Conservation (phyloP, 441 rosid genomes). For the Populus tomentosa region DNA sequence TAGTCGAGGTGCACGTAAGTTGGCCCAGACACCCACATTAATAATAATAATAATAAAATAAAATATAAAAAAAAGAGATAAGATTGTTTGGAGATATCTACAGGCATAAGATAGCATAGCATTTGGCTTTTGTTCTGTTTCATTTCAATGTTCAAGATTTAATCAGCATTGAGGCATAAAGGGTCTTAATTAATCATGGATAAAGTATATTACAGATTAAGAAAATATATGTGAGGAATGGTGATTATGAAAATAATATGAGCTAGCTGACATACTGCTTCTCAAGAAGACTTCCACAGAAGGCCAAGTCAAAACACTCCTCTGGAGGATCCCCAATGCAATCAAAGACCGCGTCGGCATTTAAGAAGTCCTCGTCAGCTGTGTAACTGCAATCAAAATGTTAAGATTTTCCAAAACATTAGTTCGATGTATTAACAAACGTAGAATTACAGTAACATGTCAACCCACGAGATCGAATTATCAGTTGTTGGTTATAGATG, state of each 20-base stretch:
- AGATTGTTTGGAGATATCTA: not conserved
- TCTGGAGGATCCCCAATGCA: constrained; percentile 97
- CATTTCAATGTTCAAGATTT: not conserved
- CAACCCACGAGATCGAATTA: not conserved
- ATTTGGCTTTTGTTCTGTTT: not conserved
- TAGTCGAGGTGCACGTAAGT: rapidly evolving
- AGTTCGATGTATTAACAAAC: too few relatives aligned
- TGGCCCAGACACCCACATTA: rapidly evolving
- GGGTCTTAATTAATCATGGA: not conserved
- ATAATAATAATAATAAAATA: too few relatives aligned
- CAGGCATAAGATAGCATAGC: not conserved
- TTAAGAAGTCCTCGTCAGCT: constrained; percentile 75
- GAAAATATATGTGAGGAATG: not conserved
- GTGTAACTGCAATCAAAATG: constrained; percentile 59
- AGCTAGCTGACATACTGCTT: constrained; percentile 65
- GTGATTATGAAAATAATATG: not conserved
- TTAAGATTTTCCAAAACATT: not conserved
- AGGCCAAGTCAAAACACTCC: constrained; percentile 76
- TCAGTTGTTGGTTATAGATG: not conserved
- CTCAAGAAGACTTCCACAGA: constrained; percentile 76
- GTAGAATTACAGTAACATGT: not conserved
- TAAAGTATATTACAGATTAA: not conserved
- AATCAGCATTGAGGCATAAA: not conserved
- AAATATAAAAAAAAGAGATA: too few relatives aligned
- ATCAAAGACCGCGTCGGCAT: constrained; percentile 88